phyloP scores from a whole-genome alignment of 108 stramenopile species.

The Skeletonema costatum region DNA sequence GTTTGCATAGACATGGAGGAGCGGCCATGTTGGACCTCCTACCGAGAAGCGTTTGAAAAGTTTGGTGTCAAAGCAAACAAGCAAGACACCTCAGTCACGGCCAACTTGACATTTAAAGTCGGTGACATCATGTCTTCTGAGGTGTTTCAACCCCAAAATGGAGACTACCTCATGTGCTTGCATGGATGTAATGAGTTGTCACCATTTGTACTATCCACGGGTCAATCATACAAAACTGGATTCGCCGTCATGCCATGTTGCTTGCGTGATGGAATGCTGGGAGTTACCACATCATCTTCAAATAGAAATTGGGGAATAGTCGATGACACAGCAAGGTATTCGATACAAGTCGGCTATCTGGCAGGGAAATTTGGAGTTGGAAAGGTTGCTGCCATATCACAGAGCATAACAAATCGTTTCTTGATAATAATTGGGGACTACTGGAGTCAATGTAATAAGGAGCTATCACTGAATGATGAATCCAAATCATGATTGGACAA shows the following conservation, averaged over 20 bases:
- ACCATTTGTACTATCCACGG: slow-evolving; percentile 14
- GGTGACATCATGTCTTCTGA: slow-evolving; percentile 14
- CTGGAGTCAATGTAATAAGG: too few relatives aligned
- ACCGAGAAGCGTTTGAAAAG: slow-evolving; percentile 17
- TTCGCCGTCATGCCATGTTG: slow-evolving; percentile 20
- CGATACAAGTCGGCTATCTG: slow-evolving; percentile 14
- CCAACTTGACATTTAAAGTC: slow-evolving; percentile 8
- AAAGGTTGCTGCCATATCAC: slow-evolving; percentile 17
- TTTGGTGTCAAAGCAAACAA: slow-evolving; percentile 13
- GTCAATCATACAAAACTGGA: not conserved
- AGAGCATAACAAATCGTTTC: slow-evolving; percentile 6
- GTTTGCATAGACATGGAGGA: slow-evolving; percentile 18
- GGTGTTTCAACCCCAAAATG: slow-evolving; percentile 4
- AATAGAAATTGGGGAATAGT: slow-evolving; percentile 8
- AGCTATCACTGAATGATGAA: too few relatives aligned
- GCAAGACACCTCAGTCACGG: slow-evolving; percentile 12
- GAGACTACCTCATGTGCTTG: slow-evolving; percentile 22
- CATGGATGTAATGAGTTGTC: slow-evolving; percentile 24
- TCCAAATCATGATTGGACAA: too few relatives aligned
- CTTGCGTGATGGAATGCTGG: slow-evolving; percentile 20
- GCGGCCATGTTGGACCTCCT: slow-evolving; percentile 14
- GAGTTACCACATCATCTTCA: slow-evolving; percentile 11
- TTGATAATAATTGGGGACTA: slow-evolving; percentile 14
- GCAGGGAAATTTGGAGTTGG: slow-evolving; percentile 9
- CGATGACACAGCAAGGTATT: slow-evolving; percentile 11